Base-by-base conservation (phyloP, 2,329 filamentous ascomycete genomes). In the Rutstroemia sydowiana region DNA sequence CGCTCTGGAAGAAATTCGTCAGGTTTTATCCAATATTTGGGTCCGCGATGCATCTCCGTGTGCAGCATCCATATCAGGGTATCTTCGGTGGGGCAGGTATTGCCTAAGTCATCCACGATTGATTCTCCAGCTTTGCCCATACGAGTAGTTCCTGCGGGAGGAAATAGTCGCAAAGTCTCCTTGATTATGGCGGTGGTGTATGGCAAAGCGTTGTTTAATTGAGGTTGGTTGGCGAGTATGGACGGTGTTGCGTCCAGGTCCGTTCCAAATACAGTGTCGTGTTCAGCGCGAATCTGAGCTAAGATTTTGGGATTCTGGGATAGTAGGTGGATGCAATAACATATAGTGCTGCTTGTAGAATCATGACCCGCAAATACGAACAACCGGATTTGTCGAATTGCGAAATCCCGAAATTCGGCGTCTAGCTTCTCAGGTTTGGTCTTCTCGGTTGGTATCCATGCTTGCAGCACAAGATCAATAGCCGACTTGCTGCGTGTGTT, bases 151-250 rank as follows among this genome's bases (percentile, higher is more conserved):
- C 34, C 18, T 9, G 34, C 26, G 7, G 57, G 45, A 14, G 57
- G 49, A 16, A 45, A 57, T 1, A 59, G 5, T n/a, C 58, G 43
- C 1, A 59, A 41, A 1, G 52, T 54, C 39, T 60, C 58, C 23
- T 56, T 55, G 39, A 59, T 41, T 7, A 59, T 34, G 3, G 58
- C 58, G 6, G 36, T 48, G 3, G 58, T 60, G 5, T 46, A 58
- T 26, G 39, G 46, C 3, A 59, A 23, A 13, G 45, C 8, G 26
- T 60, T 55, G 10, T 53, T 26, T 10, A 57, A n/a, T 5, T 23
- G 10, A 2, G 58, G 55, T n/a, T 53, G 20, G 4, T 53, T 41
- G 13, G 26, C 16, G 1, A 60, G 34, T 6, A 39, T 14, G 9
- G 40, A 26, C 11, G 39, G 14, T 1, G 53, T 41, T 21, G 48